These are phyloP conservation scores for Terfezia claveryi DNA, from an alignment of 495 filamentous ascomycete genomes.

Conservation along the genomic window DNA sequence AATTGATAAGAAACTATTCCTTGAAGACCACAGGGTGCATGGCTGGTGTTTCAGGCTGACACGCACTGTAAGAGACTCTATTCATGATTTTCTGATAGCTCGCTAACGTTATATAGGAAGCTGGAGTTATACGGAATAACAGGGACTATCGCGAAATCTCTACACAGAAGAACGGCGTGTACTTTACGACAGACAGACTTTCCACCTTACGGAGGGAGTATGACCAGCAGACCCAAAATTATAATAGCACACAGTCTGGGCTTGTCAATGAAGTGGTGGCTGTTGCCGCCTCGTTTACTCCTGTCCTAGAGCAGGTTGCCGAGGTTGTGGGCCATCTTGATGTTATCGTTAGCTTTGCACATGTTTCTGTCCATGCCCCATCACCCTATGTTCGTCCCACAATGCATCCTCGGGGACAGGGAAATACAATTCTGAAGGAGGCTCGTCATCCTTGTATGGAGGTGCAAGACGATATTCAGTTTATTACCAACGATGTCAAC, in stretches of 20 bases:
- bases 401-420: constrained; percentile 75
- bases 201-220: constrained; percentile 69
- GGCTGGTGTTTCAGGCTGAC: constrained; percentile 95
- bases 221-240: constrained; percentile 84
- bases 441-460: constrained; percentile 97
- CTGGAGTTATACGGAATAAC: constrained; percentile 80
- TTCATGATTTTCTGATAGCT: too few species aligned
- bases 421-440: constrained; percentile 77
- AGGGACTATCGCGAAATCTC: constrained; percentile 81
- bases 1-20: constrained; percentile 90
- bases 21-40: constrained; percentile 87
- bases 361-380: constrained; percentile 83
- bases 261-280: constrained; percentile 81
- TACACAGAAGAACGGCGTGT: constrained; percentile 97
- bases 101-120: constrained; percentile 28
- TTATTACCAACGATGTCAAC: constrained; percentile 92
- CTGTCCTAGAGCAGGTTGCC: constrained; percentile 75
- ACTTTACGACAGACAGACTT: constrained; percentile 80
- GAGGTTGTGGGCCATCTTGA: constrained; percentile 83
- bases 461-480: constrained; percentile 94
- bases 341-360: constrained; percentile 88
- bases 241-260: constrained; percentile 83
- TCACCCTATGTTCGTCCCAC: constrained; percentile 75
- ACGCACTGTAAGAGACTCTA: constrained; percentile 26
- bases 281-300: constrained; percentile 85